Evolutionary conservation across 108 stramenopile genomes (phyloP), one percentile per base, ranked within the genome.

Genomic region (Mayamaea pseudoterrestris): DNA sequence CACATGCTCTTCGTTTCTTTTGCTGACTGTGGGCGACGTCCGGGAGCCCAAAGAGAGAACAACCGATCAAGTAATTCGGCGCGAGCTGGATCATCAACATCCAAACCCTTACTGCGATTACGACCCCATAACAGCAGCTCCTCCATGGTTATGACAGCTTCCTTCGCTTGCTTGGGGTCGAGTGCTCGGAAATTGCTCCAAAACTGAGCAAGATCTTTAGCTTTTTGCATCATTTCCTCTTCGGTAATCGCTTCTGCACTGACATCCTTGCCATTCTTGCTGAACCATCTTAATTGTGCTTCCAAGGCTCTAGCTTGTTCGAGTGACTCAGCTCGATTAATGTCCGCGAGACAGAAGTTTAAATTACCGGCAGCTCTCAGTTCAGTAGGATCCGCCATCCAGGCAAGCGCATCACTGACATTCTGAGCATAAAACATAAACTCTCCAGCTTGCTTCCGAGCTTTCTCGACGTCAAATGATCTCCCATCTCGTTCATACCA

Each of bases 121-220:
- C 44, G 44, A 7, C 13, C 24, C 44, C 44, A 44, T 2, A 24
- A 16, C 24, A 44, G 26, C 44, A 44, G n/a, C 23, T 44, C 44
- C 21, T 44, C 50, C 3, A 54, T n/a, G 5, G 18, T 41, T 3
- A 27, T 11, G 4, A 41, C 13, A 41, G 53, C 41, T 11, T 22
- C 25, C 5, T n/a, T 28, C 5, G 53, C 36, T 8, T 18, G 16
- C 27, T 27, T 30, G 18, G 18, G 11, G 3, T 25, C 14, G 1
- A 21, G 50, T 26, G 16, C 16, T 30, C 53, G 41, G 7, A 40
- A 20, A 3, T 52, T 17, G 29, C 27, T 30, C 53, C 53, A 54
- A 40, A 40, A 54, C 22, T 54, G 53, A 13, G 53, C 53, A 12
- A 54, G 29, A 1, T 32, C 14, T 21, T 54, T 17, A 2, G 53